phyloP scores from a whole-genome alignment of 306 rosid species.

The Inga oerstediana region DNA sequence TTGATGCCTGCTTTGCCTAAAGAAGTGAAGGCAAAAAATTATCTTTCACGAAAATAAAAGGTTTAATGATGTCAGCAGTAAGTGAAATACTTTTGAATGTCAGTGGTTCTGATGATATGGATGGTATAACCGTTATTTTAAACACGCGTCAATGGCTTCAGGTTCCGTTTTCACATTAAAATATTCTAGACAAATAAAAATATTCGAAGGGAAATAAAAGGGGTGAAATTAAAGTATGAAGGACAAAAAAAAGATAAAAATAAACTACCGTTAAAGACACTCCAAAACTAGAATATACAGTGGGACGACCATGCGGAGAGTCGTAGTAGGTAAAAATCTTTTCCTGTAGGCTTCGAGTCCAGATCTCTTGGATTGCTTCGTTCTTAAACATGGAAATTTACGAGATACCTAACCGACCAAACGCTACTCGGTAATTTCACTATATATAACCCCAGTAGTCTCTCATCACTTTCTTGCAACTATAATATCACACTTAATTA shows the following conservation, averaged over 20 bases:
- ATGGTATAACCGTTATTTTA: background rate
- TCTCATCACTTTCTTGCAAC: slow-evolving; percentile 15
- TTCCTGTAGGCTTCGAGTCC: background rate
- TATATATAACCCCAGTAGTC: slow-evolving; percentile 30
- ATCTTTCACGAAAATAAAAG: background rate
- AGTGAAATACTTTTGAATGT: background rate
- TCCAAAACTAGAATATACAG: slow-evolving; percentile 30
- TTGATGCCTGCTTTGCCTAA: background rate
- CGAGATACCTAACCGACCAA: slow-evolving; percentile 38
- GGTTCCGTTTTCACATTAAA: slow-evolving; percentile 7
- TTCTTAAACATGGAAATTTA: slow-evolving; percentile 21
- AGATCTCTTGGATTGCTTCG: slow-evolving; percentile 29
- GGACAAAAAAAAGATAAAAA: background rate
- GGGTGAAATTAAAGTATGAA: background rate
- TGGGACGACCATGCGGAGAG: slow-evolving; percentile 41
- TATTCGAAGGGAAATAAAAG: background rate
- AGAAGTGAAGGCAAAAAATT: background rate
- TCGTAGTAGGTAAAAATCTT: slow-evolving; percentile 36
- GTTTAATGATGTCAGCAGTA: background rate
- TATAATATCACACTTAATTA: background rate
- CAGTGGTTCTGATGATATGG: background rate
- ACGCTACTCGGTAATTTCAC: slow-evolving; percentile 18
- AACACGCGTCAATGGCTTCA: background rate
- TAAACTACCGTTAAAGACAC: slow-evolving; percentile 38
- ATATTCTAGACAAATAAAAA: background rate